phyloP scores from a whole-genome alignment of 352 stramenopile genomes.

The Aphanomyces euteiches region DNA sequence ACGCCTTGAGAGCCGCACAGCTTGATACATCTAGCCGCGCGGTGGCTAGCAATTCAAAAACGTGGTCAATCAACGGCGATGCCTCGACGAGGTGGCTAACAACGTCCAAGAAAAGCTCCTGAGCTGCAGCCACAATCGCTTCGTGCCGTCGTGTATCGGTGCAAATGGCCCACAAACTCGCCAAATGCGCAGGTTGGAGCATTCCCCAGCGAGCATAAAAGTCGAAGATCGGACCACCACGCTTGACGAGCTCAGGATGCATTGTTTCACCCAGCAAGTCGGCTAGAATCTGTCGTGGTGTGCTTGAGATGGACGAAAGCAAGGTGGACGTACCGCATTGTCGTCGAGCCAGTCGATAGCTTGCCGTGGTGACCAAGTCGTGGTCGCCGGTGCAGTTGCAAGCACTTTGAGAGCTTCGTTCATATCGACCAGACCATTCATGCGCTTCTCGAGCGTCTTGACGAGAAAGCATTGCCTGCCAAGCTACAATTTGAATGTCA shows the following conservation, averaged over 20 bases:
- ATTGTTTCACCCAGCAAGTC: slow-evolving; percentile 61
- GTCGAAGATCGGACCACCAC: slow-evolving; percentile 54
- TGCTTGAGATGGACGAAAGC: not conserved
- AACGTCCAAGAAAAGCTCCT: slow-evolving; percentile 56
- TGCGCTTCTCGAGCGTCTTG: slow-evolving; percentile 63
- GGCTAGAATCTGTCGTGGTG: slow-evolving; percentile 36
- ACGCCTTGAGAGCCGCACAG: not conserved
- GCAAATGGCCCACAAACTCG: slow-evolving; percentile 56
- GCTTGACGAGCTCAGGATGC: slow-evolving; percentile 66
- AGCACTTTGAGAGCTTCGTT: slow-evolving; percentile 42
- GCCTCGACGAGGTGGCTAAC: slow-evolving; percentile 24
- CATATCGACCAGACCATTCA: slow-evolving; percentile 68
- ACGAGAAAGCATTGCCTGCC: slow-evolving; percentile 49
- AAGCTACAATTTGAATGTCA: slow-evolving; percentile 40
- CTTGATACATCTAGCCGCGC: not conserved
- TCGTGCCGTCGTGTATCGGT: slow-evolving; percentile 45
- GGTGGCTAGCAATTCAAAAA: not conserved
- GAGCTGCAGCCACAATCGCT: slow-evolving; percentile 40
- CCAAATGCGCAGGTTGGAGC: slow-evolving; percentile 42
- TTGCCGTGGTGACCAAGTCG: slow-evolving; percentile 36
- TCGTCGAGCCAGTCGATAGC: slow-evolving; percentile 52
- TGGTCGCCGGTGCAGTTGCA: slow-evolving; percentile 42
- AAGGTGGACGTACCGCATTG: slow-evolving; percentile 27
- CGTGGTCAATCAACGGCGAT: not conserved
- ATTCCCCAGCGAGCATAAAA: slow-evolving; percentile 44